phyloP scores from a whole-genome alignment of 1,284 basidiomycete genomes.

The Gomphus bonarii region DNA sequence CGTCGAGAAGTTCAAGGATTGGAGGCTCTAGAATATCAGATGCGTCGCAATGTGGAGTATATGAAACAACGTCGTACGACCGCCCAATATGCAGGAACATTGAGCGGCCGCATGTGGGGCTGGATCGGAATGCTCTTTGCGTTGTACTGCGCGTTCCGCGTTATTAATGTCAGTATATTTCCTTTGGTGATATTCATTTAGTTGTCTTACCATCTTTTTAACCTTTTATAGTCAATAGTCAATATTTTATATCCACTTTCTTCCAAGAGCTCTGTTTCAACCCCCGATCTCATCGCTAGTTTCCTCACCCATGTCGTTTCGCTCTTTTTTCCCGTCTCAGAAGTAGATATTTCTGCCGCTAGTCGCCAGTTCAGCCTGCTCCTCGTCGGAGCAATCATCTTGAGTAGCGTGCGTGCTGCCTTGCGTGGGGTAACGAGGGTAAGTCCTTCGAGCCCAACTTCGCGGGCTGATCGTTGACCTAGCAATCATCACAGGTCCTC shows the following conservation, averaged over 20 bases:
- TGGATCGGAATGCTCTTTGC: constrained; percentile 46
- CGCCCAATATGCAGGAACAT: constrained; percentile 41
- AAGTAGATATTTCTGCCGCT: constrained; percentile 35
- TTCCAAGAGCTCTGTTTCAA: constrained; percentile 18
- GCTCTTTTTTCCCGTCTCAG: constrained; percentile 29
- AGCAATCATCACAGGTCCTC: constrained; percentile 31
- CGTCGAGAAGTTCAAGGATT: constrained; percentile 52
- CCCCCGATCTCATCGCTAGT: constrained; percentile 50
- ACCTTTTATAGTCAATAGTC: constrained; percentile 36
- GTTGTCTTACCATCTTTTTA: constrained; percentile 1
- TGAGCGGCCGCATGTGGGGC: constrained; percentile 41
- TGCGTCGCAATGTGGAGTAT: constrained; percentile 44
- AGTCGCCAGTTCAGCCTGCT: constrained; percentile 58
- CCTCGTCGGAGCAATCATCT: constrained; percentile 62
- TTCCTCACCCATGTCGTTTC: constrained; percentile 42
- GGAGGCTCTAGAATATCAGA: constrained; percentile 57
- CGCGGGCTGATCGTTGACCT: background rate
- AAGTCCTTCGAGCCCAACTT: constrained; percentile 17
- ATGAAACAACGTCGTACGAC: constrained; percentile 39
- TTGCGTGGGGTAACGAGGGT: constrained; percentile 56
- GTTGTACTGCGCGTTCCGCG: constrained; percentile 56
- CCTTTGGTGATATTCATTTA: background rate
- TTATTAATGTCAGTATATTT: constrained; percentile 40
- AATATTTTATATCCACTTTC: constrained; percentile 39
- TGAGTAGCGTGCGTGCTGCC: constrained; percentile 58